Evolutionary conservation across 129 eudicot genomes (phyloP).

Genomic region (Flaveria sonorensis): DNA sequence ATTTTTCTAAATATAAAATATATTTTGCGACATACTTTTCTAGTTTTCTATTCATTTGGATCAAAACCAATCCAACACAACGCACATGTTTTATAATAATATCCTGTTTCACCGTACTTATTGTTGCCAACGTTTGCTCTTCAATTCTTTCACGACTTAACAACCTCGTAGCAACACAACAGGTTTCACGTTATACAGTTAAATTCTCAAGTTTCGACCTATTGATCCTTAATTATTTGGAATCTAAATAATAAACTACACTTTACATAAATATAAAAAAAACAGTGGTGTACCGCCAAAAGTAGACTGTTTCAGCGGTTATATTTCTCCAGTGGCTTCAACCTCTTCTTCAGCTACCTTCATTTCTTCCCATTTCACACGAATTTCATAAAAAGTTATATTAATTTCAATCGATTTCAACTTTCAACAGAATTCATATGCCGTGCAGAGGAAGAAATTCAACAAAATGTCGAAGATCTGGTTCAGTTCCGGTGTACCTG

Average conservation of each 20-base stretch:
- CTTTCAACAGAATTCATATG: conserved; percentile 31
- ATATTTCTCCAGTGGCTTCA: conserved; percentile 31
- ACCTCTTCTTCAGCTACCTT: background rate
- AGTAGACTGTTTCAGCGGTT: conserved; percentile 28
- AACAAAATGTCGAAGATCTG: conserved; percentile 40
- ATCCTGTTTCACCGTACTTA: no score
- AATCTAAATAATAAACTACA: conserved; percentile 25
- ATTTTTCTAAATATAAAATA: no score
- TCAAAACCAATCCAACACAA: no score
- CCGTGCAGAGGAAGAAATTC: conserved; percentile 56
- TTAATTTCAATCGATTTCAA: background rate
- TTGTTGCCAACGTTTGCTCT: no score
- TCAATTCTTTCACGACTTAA: no score
- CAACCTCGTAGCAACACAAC: no score
- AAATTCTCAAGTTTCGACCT: no score
- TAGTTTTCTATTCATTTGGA: no score
- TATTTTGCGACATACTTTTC: no score
- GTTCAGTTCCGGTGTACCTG: conserved; percentile 65
- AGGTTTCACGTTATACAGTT: no score
- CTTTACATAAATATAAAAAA: background rate
- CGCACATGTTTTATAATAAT: no score
- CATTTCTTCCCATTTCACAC: background rate
- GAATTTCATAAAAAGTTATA: background rate
- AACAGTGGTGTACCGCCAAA: conserved; percentile 38
- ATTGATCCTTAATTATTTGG: background rate